Conservation (phyloP, 2,329 filamentous ascomycete species). For the Aspergillus arachidicola region DNA sequence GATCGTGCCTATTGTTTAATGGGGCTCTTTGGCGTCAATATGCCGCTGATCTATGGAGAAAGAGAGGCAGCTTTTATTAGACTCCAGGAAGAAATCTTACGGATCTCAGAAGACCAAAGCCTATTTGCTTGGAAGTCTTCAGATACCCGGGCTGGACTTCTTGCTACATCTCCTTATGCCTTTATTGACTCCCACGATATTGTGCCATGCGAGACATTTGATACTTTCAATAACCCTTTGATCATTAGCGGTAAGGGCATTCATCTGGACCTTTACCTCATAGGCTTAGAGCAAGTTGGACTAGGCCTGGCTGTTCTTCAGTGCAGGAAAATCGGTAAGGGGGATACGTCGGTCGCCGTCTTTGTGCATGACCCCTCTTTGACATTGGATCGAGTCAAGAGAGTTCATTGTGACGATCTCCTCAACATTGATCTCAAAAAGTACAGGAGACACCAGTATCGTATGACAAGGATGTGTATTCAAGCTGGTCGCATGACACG, state of each 20-base stretch:
- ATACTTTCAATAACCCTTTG: neutral
- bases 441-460: fast-evolving
- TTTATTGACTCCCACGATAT: neutral
- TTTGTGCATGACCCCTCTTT: neutral
- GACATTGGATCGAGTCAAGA: neutral
- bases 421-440: neutral
- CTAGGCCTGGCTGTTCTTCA: neutral
- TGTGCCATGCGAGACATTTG: neutral
- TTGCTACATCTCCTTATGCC: neutral
- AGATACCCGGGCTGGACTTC: neutral
- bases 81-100: constrained; percentile 35
- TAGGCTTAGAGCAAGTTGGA: neutral
- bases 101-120: constrained; percentile 23
- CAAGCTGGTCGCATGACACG: neutral
- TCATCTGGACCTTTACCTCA: neutral
- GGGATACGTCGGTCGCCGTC: neutral
- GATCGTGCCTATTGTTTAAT: constrained; percentile 34
- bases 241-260: neutral
- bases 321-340: neutral
- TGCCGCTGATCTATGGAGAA: constrained; percentile 32
- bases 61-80: constrained; percentile 27
- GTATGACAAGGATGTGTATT: neutral
- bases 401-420: neutral
- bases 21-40: constrained; percentile 31
- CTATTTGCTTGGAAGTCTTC: neutral